Conservation (phyloP, 2,329 filamentous ascomycete species). For the Fusarium ambrosium region DNA sequence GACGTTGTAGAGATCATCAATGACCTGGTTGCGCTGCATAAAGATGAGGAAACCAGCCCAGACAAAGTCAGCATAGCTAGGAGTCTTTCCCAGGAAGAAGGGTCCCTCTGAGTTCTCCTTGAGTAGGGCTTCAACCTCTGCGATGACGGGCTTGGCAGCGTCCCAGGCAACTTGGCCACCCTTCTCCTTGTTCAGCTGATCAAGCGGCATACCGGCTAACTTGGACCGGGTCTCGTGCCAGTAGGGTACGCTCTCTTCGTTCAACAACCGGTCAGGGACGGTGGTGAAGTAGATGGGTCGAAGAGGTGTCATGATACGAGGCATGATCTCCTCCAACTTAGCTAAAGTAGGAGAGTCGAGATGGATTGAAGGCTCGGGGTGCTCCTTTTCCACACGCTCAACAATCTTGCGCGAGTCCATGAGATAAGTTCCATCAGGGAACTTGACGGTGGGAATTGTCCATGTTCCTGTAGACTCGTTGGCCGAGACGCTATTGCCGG, state of each 20-base stretch:
- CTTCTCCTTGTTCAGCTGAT: conserved; percentile 61
- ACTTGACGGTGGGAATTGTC: conserved; percentile 64
- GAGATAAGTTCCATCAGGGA: conserved; percentile 69
- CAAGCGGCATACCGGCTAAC: conserved; percentile 65
- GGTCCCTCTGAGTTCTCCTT: conserved; percentile 69
- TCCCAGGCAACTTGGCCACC: conserved; percentile 66
- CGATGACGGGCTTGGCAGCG: conserved; percentile 53
- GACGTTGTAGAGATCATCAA: conserved; percentile 52
- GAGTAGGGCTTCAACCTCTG: conserved; percentile 60
- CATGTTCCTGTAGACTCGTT: conserved; percentile 42
- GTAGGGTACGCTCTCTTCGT: conserved; percentile 64
- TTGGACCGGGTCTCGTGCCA: conserved; percentile 67
- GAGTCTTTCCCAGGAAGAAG: conserved; percentile 70
- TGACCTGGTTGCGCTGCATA: conserved; percentile 50
- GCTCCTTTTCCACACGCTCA: conserved; percentile 66
- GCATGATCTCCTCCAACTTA: conserved; percentile 59
- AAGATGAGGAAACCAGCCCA: conserved; percentile 65
- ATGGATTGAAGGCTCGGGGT: conserved; percentile 70
- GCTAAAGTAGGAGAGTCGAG: conserved; percentile 66
- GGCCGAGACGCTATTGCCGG: conserved; percentile 26
- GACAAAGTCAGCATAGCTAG: conserved; percentile 71
- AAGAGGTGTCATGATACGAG: conserved; percentile 50
- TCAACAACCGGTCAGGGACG: conserved; percentile 66
- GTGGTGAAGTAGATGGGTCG: conserved; percentile 59
- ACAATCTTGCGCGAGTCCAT: conserved; percentile 77